phyloP scores from a whole-genome alignment of 768 basidiomycete species.

The Panaeolus papilionaceus region DNA sequence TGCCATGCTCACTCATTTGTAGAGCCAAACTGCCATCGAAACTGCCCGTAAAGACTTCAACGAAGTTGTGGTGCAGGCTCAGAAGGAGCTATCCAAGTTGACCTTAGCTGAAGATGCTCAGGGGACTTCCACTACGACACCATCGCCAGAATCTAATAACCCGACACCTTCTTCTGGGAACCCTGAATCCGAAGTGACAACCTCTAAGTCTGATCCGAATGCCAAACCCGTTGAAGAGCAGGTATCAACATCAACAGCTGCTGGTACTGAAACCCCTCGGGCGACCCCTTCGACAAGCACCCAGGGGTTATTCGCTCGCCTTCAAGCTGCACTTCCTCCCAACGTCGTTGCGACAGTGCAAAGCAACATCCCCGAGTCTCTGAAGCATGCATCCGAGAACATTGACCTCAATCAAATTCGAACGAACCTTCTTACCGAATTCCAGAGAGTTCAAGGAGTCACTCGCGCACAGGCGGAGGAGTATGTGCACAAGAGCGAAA shows the following conservation, averaged over 20 bases:
- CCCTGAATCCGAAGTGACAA: not conserved
- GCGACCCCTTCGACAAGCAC: conserved; percentile 35
- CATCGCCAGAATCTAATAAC: conserved; percentile 16
- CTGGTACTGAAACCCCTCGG: conserved; percentile 12
- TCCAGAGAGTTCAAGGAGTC: conserved; percentile 78
- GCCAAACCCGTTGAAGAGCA: not conserved
- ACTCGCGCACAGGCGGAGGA: conserved; percentile 83
- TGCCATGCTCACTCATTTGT: not conserved
- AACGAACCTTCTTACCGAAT: conserved; percentile 64
- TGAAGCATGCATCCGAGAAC: conserved; percentile 65
- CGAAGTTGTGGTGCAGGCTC: conserved; percentile 79
- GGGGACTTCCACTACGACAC: conserved; percentile 31
- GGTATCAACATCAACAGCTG: conserved; percentile 14
- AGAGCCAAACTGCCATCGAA: conserved; percentile 77
- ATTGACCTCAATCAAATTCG: conserved; percentile 76
- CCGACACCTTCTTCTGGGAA: not conserved
- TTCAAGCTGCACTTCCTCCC: conserved; percentile 79
- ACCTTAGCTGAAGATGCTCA: conserved; percentile 38
- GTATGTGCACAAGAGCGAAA: conserved; percentile 80
- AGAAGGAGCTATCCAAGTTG: conserved; percentile 74
- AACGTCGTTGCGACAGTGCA: conserved; percentile 74
- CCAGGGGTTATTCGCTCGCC: conserved; percentile 65
- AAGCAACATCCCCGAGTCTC: conserved; percentile 67
- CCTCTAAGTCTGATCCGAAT: conserved; percentile 9
- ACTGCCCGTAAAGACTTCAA: conserved; percentile 76